Conservation (phyloP, 1,284 basidiomycete species). For the Ustanciosporium gigantosporum region DNA sequence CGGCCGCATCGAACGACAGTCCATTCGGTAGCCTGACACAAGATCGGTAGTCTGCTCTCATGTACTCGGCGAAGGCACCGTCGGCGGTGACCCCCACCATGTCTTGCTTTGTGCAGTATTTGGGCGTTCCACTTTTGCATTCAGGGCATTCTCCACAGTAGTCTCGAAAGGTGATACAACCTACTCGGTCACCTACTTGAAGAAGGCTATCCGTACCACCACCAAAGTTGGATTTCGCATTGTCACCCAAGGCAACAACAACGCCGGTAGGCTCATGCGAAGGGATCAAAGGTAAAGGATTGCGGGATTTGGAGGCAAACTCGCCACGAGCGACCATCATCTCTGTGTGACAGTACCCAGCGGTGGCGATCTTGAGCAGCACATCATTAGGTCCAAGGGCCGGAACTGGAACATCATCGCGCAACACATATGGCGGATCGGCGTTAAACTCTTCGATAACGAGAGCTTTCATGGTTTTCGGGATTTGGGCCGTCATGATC, state of each 20-base stretch:
- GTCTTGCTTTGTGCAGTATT: conserved; percentile 61
- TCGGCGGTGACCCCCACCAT: conserved; percentile 66
- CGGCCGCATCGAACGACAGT: conserved; percentile 71
- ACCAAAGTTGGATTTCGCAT: conserved; percentile 66
- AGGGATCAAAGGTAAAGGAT: conserved; percentile 71
- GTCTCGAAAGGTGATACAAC: conserved; percentile 71
- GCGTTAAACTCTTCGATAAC: conserved; percentile 25
- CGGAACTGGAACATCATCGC: conserved; percentile 17
- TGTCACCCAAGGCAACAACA: conserved; percentile 75
- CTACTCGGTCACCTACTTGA: conserved; percentile 76
- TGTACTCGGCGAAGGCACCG: conserved; percentile 76
- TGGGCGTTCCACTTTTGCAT: conserved; percentile 74
- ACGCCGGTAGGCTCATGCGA: conserved; percentile 74
- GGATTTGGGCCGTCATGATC: too few relatives aligned
- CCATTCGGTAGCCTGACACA: conserved; percentile 66
- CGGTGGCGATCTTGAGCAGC: conserved; percentile 31
- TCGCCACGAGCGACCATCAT: conserved; percentile 38
- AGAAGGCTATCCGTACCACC: conserved; percentile 22
- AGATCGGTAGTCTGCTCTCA: conserved; percentile 70
- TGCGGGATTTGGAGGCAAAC: conserved; percentile 18
- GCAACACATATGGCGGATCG: conserved; percentile 21
- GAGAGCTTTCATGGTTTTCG: conserved; percentile 15
- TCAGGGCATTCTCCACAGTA: conserved; percentile 73
- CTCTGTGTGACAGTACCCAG: conserved; percentile 47
- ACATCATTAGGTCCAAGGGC: conserved; percentile 14